phyloP scores from a whole-genome alignment of 129 eudicot species.

The Flaveria sonorensis region DNA sequence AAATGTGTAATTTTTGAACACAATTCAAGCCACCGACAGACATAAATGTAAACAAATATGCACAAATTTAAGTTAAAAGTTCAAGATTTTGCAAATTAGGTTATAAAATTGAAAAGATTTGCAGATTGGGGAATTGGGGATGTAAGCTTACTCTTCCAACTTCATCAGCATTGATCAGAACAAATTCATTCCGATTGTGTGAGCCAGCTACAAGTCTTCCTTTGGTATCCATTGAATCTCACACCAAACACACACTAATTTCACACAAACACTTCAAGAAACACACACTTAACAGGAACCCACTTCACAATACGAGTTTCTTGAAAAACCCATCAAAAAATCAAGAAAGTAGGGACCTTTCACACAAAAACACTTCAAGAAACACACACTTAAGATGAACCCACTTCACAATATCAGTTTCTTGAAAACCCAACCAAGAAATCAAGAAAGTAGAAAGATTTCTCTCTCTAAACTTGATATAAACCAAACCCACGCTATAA shows the following conservation, averaged over 20 bases:
- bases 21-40: conserved; percentile 30
- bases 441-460: conserved; percentile 28
- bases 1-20: conserved; percentile 1
- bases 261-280: conserved; percentile 29
- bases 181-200: conserved; percentile 93
- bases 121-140: conserved; percentile 7
- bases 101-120: conserved; percentile 17
- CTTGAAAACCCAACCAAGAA: conserved; percentile 3
- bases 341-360: conserved; percentile 25
- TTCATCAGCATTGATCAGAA: conserved; percentile 98
- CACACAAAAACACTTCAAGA: conserved; percentile 27
- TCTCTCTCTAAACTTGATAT: conserved; percentile 21
- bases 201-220: conserved; percentile 97
- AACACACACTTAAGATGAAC: conserved; percentile 22
- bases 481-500: conserved; percentile 53
- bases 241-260: conserved; percentile 18
- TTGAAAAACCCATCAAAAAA: neutral
- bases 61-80: neutral
- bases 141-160: conserved; percentile 80
- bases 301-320: conserved; percentile 18
- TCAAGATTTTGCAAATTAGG: conserved; percentile 17
- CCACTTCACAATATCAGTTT: conserved; percentile 25
- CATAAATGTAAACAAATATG: neutral
- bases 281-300: conserved; percentile 22
- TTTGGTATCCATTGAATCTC: conserved; percentile 72